Base-by-base conservation (phyloP, 2,329 filamentous ascomycete genomes). In the Exophiala oligosperma region DNA sequence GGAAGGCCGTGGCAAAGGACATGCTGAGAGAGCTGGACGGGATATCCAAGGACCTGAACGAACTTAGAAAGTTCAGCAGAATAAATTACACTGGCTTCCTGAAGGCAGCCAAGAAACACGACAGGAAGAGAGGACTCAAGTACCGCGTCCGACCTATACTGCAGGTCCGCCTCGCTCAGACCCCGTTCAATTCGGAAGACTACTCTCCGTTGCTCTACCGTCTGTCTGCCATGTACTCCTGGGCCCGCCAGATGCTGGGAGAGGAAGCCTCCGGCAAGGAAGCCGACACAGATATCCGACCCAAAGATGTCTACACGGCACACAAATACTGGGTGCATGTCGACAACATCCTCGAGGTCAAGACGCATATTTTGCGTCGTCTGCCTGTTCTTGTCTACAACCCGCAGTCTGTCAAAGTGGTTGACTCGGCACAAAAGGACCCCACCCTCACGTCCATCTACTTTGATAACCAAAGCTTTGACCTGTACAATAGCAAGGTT, bases 61-160 rank as follows among this genome's bases (percentile, higher is more conserved):
- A 96, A 79, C 83, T 99, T 66, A 94, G 96, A 76, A 94, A 91
- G 74, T 99, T 94, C 77, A 94, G 91, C 74, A 90, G 88, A 64
- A 88, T 97, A 78, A 99, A 99, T 78, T 99, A 97, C 75, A 96
- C 94, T 4, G 94, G 92, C 49, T 96, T 97, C 76, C 83, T 97
- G 71, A 99, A 99, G 81, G 96, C 96, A 49, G 92, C 92, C 56
- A 99, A 99, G 85, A 99, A 99, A 78, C 94, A 99, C 76, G 94
- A 99, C 76, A 90, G 94, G 66, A 95, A 93, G 77, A 84, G 93
- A 65, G 92, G 92, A 56, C 83, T 86, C 65, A 83, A 86, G 53
- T 97, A 97, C 79, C 91, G 88, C 72, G 89, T 97, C 66, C 86
- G 91, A 24, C 92, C 94, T 28, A 87, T 97, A 79, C 87, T 97